Base-by-base conservation (phyloP, 2,329 filamentous ascomycete genomes). In the Diplodia intermedia region DNA sequence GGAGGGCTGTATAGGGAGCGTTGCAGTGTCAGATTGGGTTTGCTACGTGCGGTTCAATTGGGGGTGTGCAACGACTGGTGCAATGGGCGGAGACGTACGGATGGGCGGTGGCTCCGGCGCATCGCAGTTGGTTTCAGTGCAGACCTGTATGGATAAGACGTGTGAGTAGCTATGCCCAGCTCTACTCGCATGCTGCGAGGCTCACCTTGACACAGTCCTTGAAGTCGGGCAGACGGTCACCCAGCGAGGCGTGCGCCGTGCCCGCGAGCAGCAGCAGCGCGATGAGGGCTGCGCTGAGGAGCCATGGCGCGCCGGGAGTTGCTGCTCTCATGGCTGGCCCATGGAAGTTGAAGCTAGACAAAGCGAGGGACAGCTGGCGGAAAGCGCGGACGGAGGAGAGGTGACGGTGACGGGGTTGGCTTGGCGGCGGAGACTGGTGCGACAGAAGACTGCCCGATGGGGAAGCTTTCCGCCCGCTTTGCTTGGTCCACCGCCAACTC, bases 221-320 rank as follows among this genome's bases (percentile, higher is more conserved):
- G 78, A 99, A 99, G 75, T 97, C 93, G 20, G 92, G 92, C 69
- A 97, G 83, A 67, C 88, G 86, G 79, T 99, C 95, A 71, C 95
- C 95, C 60, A 89, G 75, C 4, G 94, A 97, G 33, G 93, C 95
- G 66, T 84, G 80, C 18, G 83, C 79, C 26, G 74, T 74, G 50
- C 77, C 77, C 67, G 49, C 56, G 43, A 82, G 71, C 65, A 76
- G 70, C 31, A 77, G 72, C 68, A 79, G 65, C 23, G 78, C 66
- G 67, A 77, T 62, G n/a, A 81, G 71, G n/a, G 54, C 54, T 50
- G 53, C 65, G 54, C 38, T 38, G 65, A 61, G 38, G 50, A 56
- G 57, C 50, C 57, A 63, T 63, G 66, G 57, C 57, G 49, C 57
- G 50, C 50, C 52, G 40, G 20, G 55, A 18, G 36, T 68, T 65